A percentile compares a stretch with the other conserved stretches of the same genome.
Conservation (phyloP, 352 stramenopile genomes). For the Globisporangium solare region DNA sequence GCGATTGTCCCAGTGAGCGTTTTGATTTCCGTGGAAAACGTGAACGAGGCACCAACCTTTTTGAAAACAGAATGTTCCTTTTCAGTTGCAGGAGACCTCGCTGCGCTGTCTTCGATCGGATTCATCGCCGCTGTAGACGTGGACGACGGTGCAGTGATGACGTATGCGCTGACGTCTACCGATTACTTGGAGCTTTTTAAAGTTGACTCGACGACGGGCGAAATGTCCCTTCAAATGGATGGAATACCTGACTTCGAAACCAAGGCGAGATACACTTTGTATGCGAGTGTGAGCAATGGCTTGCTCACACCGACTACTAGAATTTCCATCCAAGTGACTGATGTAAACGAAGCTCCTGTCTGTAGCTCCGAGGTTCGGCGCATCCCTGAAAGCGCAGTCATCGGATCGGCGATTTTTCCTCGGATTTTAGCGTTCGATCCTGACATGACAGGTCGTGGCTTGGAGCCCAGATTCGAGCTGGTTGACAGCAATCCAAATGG, state of each 20-base stretch:
- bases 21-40: constrained; percentile 1
- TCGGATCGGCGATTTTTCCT: background rate
- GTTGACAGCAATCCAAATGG: background rate
- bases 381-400: constrained; percentile 4
- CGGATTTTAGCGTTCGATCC: constrained; percentile 3
- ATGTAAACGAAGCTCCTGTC: constrained; percentile 9
- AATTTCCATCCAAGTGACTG: constrained; percentile 2
- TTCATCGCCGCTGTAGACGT: background rate
- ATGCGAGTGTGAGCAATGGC: constrained; percentile 5
- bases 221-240: background rate
- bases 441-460: background rate
- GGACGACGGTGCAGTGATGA: background rate
- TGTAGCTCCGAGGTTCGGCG: background rate
- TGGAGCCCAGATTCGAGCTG: constrained; percentile 2
- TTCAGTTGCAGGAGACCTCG: constrained; percentile 1
- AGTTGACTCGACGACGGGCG: constrained; percentile 5
- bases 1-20: background rate
- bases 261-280: background rate
- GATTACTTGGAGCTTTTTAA: constrained; percentile 3
- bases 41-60: constrained; percentile 7
- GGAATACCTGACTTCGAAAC: constrained; percentile 3
- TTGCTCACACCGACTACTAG: background rate
- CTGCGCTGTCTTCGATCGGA: background rate
- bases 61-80: constrained; percentile 1
- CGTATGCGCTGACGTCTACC: background rate